phyloP scores from a whole-genome alignment of 257 asterid genomes.

The Scutellaria galericulata region DNA sequence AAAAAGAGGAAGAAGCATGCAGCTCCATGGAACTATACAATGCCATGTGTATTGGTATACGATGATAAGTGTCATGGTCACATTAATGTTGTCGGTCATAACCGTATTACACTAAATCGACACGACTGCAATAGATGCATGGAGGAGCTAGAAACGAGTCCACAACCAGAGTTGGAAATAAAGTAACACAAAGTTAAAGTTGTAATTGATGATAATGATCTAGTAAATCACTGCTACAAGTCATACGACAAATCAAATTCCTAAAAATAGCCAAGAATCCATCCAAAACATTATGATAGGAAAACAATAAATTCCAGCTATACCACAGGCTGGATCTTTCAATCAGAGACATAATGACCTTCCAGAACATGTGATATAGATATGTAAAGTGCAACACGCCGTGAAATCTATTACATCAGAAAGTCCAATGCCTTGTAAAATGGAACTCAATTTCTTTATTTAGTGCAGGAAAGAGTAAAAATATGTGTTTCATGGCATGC shows the following conservation, averaged over 20 bases:
- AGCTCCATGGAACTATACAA: constrained; percentile 42
- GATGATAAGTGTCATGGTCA: constrained; percentile 46
- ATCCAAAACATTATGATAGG: constrained; percentile 40
- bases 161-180: constrained; percentile 32
- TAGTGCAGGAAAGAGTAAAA: neutral
- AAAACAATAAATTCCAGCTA: constrained; percentile 64
- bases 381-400: constrained; percentile 14
- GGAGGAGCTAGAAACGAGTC: constrained; percentile 37
- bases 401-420: constrained; percentile 20
- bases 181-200: constrained; percentile 26
- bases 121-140: constrained; percentile 48
- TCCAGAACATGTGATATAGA: constrained; percentile 24
- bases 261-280: constrained; percentile 28
- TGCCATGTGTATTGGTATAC: constrained; percentile 54
- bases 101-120: constrained; percentile 40
- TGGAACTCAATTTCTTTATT: constrained; percentile 19
- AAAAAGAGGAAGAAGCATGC: constrained; percentile 46
- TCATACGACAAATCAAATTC: constrained; percentile 34
- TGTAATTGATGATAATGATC: constrained; percentile 24
- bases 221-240: constrained; percentile 35
- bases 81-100: constrained; percentile 48
- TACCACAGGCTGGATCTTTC: constrained; percentile 54
- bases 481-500: neutral
- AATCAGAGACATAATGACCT: constrained; percentile 31
- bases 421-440: neutral